Evolutionary conservation across 176 grass and related monocot genomes (phyloP), one percentile per base, ranked within the genome.

Genomic region (Luzula sylvatica): DNA sequence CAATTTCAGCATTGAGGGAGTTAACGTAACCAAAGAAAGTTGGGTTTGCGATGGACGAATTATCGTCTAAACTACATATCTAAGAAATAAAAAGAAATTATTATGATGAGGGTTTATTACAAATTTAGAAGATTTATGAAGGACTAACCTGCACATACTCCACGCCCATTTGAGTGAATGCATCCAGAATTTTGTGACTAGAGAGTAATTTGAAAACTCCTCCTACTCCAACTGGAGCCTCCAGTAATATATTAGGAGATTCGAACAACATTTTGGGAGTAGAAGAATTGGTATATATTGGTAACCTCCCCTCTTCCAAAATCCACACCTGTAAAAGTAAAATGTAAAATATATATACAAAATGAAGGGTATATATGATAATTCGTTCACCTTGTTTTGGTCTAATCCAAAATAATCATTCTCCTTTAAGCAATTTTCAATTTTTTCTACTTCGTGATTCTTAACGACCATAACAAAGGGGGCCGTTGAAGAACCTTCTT

Each of bases 121-220:
- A 35, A 1, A 35, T 16, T 18, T 47, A 47, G 14, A 22, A 49
- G 25, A 64, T 42, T 64, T 30, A 9, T n/a, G n/a, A n/a, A 24
- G 15, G 32, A 54, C 46, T 23, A 76, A 98, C 92, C 92, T 98
- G 84, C 5, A 79, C 43, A 80, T 86, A 86, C 27, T 98, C 78
- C 24, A 83, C 25, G 24, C 78, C 78, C 71, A 72, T 82, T 72
- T 86, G 51, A 77, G 74, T 65, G 15, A 98, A 67, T 2, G 65
- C 27, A 9, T 86, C 77, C 40, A 80, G 46, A 54, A 90, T 80
- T 74, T 83, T 87, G 41, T 86, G 74, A 13, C 65, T 79, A 39
- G 52, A 46, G 0, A 98, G 51, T 42, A 79, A 78, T 55, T 68
- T 83, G 67, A 98, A 82, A 77, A 83, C 38, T 24, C 71, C 65